Evolutionary conservation across 257 asterid genomes (phyloP).

Genomic region (Solanum piurae): DNA sequence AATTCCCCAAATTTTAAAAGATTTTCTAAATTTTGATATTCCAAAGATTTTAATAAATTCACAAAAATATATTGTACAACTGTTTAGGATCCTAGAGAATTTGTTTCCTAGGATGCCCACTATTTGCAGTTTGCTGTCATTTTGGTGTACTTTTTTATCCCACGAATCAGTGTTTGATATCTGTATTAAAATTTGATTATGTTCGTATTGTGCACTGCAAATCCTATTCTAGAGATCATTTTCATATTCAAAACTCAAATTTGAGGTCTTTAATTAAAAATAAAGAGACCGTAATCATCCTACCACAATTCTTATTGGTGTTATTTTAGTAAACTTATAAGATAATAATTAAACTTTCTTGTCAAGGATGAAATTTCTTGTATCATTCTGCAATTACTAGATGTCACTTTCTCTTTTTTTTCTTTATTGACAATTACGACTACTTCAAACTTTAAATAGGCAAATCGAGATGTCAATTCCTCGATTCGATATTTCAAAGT

Average conservation of each 20-base stretch:
- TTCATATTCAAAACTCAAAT: too few relatives aligned
- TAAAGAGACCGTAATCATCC: accelerated
- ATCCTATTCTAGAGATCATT: background rate
- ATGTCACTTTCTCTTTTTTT: background rate
- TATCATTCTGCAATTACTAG: background rate
- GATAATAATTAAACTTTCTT: background rate
- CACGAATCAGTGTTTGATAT: too few relatives aligned
- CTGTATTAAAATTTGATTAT: too few relatives aligned
- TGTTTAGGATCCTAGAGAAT: background rate
- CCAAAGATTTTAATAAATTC: background rate
- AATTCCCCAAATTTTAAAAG: background rate
- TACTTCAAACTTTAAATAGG: background rate
- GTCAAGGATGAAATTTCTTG: background rate
- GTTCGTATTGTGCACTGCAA: too few relatives aligned
- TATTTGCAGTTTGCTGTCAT: background rate
- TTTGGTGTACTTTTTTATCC: background rate
- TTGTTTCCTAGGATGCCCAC: background rate
- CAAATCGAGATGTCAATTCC: background rate
- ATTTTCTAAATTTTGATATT: background rate
- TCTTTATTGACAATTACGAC: background rate
- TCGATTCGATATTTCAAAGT: background rate
- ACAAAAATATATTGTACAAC: background rate
- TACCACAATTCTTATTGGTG: background rate
- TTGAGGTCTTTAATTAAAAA: background rate
- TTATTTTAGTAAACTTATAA: background rate